phyloP scores from a whole-genome alignment of 2,329 filamentous ascomycete species.

The Neocatenulostroma microsporum region DNA sequence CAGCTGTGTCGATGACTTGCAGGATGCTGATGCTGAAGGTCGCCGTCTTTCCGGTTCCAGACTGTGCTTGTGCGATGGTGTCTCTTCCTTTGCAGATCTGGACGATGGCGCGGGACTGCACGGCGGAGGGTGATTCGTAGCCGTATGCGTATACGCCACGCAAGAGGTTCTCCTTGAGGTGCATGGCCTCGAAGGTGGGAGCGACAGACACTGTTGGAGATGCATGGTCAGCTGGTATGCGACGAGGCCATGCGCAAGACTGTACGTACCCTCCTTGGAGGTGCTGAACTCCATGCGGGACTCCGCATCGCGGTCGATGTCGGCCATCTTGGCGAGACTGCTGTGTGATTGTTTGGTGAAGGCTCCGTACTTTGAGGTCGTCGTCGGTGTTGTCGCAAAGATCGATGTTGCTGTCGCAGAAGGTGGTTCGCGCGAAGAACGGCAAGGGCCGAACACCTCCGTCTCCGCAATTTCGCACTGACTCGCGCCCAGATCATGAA shows the following conservation, averaged over 20 bases:
- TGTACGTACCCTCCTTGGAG: too few relatives aligned
- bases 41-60: constrained; percentile 98
- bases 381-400: too few relatives aligned
- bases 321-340: constrained; percentile 74
- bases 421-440: too few relatives aligned
- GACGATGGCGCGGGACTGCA: constrained; percentile 96
- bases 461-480: too few relatives aligned
- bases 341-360: too few relatives aligned
- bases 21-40: constrained; percentile 99
- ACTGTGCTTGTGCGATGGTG: constrained; percentile 96
- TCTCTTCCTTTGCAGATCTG: constrained; percentile 99
- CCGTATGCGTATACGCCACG: constrained; percentile 98
- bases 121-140: constrained; percentile 95
- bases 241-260: too few relatives aligned
- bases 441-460: too few relatives aligned
- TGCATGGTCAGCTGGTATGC: too few relatives aligned
- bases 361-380: too few relatives aligned
- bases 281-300: constrained; percentile 98
- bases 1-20: constrained; percentile 90
- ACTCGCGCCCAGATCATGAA: too few relatives aligned
- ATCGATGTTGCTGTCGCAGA: too few relatives aligned
- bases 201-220: too few relatives aligned
- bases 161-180: constrained; percentile 96
- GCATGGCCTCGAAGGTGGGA: constrained; percentile 69
- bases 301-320: constrained; percentile 89